These are phyloP conservation scores for Podila epigama DNA, from an alignment of 192 early-diverging fungal species.

Conservation along the genomic window DNA sequence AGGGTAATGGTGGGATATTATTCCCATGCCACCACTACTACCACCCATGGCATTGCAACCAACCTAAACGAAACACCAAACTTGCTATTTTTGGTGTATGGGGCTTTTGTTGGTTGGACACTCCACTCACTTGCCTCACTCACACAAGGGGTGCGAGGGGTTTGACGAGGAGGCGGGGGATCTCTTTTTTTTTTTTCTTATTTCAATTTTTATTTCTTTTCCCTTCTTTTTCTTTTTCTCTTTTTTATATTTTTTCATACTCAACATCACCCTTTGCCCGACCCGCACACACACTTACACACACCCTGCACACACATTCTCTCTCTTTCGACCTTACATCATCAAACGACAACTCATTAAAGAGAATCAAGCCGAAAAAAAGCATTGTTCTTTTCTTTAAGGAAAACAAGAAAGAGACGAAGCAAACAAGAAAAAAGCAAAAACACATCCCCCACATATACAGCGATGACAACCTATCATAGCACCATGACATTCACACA, in stretches of 20 bases:
- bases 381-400: neutral
- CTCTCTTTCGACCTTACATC: neutral
- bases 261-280: neutral
- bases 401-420: neutral
- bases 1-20: no score
- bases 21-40: no score
- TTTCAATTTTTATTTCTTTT: neutral
- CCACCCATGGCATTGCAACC: no score
- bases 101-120: no score
- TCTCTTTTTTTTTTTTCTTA: neutral
- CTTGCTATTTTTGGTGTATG: no score
- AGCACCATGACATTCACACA: conserved; percentile 27
- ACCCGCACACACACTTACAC: neutral
- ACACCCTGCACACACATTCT: no score
- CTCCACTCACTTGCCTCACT: no score
- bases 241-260: neutral
- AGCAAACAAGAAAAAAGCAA: neutral
- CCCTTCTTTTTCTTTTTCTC: neutral
- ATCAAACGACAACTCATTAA: neutral
- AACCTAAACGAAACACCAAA: no score
- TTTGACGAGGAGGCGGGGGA: no score
- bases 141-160: no score
- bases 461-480: conserved; percentile 17
- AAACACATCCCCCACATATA: conserved; percentile 2
- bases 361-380: neutral